Percentiles rank a stretch among this genome's conserved stretches.
Evolutionary conservation across 768 basidiomycete species (phyloP).

Genomic region (Lactarius hatsudake): DNA sequence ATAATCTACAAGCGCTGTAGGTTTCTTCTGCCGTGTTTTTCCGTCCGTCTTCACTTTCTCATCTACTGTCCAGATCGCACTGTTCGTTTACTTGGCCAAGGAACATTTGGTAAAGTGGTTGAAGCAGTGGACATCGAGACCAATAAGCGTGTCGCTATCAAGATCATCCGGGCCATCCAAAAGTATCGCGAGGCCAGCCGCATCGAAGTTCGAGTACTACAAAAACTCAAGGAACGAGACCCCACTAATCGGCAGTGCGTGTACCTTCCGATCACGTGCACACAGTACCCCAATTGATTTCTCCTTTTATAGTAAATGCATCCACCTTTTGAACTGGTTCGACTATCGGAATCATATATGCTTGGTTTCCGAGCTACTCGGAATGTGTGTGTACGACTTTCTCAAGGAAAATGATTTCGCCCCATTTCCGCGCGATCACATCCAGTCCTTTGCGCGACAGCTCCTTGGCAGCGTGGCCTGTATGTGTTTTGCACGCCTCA

Average conservation of each 20-base stretch:
- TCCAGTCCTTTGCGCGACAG: slow-evolving; percentile 92
- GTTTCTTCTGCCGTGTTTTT: slow-evolving; percentile 22
- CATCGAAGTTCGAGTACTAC: slow-evolving; percentile 94
- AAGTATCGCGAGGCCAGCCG: slow-evolving; percentile 99
- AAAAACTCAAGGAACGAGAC: slow-evolving; percentile 87
- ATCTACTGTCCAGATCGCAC: slow-evolving; percentile 72
- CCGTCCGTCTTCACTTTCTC: slow-evolving; percentile 2
- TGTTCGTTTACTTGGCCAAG: slow-evolving; percentile 87
- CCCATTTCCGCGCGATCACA: slow-evolving; percentile 94
- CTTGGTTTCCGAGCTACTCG: slow-evolving; percentile 90
- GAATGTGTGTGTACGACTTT: slow-evolving; percentile 98
- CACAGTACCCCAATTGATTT: slow-evolving; percentile 26
- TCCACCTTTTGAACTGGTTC: slow-evolving; percentile 91
- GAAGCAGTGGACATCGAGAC: slow-evolving; percentile 82
- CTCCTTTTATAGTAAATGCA: slow-evolving; percentile 77
- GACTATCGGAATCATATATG: slow-evolving; percentile 98
- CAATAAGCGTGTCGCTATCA: slow-evolving; percentile 85
- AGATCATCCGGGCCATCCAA: slow-evolving; percentile 97
- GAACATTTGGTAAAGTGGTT: slow-evolving; percentile 98
- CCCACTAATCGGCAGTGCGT: slow-evolving; percentile 83
- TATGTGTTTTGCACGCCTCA: slow-evolving; percentile 43
- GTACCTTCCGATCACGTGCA: slow-evolving; percentile 14
- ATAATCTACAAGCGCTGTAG: slow-evolving; percentile 84
- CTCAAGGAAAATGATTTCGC: slow-evolving; percentile 97
- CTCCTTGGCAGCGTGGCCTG: slow-evolving; percentile 91